Conservation (phyloP, 2,329 filamentous ascomycete species). For the Colletotrichum coccodes region DNA sequence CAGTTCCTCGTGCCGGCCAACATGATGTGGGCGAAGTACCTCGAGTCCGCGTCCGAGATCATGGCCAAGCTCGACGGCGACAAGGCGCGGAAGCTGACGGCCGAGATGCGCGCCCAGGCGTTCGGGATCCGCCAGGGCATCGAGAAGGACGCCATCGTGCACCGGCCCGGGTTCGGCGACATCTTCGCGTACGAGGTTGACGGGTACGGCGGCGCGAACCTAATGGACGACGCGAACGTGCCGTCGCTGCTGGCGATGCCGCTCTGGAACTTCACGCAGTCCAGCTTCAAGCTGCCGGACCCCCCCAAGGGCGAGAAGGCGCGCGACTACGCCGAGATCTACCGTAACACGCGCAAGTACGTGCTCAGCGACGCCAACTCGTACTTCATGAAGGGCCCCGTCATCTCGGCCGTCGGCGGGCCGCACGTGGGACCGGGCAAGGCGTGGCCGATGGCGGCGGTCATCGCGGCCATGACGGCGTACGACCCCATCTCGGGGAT, state of each 20-base stretch:
- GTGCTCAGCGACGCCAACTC: constrained; percentile 81
- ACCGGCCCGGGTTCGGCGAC: constrained; percentile 60
- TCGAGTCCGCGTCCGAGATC: constrained; percentile 60
- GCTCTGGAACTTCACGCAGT: constrained; percentile 64
- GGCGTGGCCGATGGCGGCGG: constrained; percentile 67
- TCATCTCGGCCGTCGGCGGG: constrained; percentile 79
- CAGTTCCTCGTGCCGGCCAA: constrained; percentile 92
- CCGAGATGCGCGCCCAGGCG: constrained; percentile 66
- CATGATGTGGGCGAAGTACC: constrained; percentile 80
- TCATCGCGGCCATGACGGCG: constrained; percentile 62
- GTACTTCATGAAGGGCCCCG: constrained; percentile 76
- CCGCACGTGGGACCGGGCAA: constrained; percentile 70
- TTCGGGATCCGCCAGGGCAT: constrained; percentile 74
- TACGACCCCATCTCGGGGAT: constrained; percentile 39
- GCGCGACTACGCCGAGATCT: constrained; percentile 68
- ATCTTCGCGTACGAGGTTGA: constrained; percentile 84
- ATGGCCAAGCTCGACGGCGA: constrained; percentile 57
- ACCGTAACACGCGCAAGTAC: constrained; percentile 83
- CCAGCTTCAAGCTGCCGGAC: constrained; percentile 15
- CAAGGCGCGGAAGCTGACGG: constrained; percentile 53
- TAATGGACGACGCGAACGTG: constrained; percentile 80
- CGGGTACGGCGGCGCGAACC: constrained; percentile 72
- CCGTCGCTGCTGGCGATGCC: constrained; percentile 74
- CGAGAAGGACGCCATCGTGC: constrained; percentile 75
- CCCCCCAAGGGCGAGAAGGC: constrained; percentile 40